Evolutionary conservation across 352 stramenopile species (phyloP), one percentile per base, ranked within the genome.

Genomic region (Phytopythium sindhum): DNA sequence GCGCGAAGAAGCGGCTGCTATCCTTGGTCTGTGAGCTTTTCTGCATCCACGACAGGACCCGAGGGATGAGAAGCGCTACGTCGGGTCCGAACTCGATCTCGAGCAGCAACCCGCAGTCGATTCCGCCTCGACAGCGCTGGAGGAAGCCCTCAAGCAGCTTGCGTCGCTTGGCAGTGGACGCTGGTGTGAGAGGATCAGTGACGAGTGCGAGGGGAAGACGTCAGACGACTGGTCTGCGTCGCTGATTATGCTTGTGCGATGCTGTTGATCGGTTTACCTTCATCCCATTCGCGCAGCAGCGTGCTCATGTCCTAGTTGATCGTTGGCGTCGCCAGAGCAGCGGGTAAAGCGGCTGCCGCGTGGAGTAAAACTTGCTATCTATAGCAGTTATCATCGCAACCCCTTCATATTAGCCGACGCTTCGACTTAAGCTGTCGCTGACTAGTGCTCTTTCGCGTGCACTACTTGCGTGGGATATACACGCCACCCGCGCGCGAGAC

Each of bases 401-500:
- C 42, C 42, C 42, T 28, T 3, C 21, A 21, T n/a, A 15, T n/a
- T n/a, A 14, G 50, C 14, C 26, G 21, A 57, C 51, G 15, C 26
- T n/a, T 39, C 21, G 37, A 14, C 15, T 4, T 54, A 28, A 44
- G 8, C 42, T 10, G 14, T 33, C 11, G n/a, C 57, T 39, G 54
- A 59, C 45, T 28, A 11, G n/a, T 52, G 7, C 12, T 55, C 45
- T 4, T 55, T 15, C 2, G 12, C 6, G 2, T 3, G 33, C 10
- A 10, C 10, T 72, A 76, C 52, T 81, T 82, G 17, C 77, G 71
- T 35, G 84, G 81, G 44, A 95, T 58, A 56, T 95, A 95, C 12
- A 95, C 84, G 7, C 86, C 86, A 11, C 86, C 86, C 14, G 86
- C 86, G 57, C 83, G 73, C 7, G 86, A 95, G 23, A 91, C 78